phyloP scores from a whole-genome alignment of 2,329 filamentous ascomycete genomes.

The Myriosclerotinia duriaeana region DNA sequence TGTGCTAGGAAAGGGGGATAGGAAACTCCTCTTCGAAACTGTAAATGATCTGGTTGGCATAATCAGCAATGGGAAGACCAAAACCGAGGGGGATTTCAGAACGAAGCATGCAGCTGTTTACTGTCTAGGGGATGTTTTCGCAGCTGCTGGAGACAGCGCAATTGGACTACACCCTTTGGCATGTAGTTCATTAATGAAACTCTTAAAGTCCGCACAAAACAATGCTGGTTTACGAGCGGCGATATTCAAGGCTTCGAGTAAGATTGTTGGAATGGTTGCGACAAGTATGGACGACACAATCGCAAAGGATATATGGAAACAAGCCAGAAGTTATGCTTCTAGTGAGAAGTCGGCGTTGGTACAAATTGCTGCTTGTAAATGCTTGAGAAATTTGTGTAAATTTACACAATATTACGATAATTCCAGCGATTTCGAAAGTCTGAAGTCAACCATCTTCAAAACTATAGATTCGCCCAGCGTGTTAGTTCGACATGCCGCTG shows the following conservation, averaged over 20 bases:
- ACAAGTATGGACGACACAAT: constrained; percentile 78
- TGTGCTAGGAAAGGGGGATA: constrained; percentile 80
- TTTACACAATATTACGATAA: constrained; percentile 83
- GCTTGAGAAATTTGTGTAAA: constrained; percentile 70
- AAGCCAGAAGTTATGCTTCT: constrained; percentile 71
- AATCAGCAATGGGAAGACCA: constrained; percentile 69
- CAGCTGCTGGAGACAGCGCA: constrained; percentile 88
- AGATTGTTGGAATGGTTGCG: constrained; percentile 73
- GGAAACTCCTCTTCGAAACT: constrained; percentile 90
- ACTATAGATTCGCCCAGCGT: constrained; percentile 75
- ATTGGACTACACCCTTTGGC: constrained; percentile 77
- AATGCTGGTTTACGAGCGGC: constrained; percentile 81
- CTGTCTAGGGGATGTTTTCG: constrained; percentile 86
- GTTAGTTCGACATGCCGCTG: constrained; percentile 79
- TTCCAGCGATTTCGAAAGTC: constrained; percentile 82
- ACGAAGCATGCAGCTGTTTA: constrained; percentile 84
- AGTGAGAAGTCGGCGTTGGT: constrained; percentile 82
- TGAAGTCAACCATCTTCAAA: constrained; percentile 82
- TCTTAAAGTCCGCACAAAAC: constrained; percentile 74
- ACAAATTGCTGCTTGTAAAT: constrained; percentile 74
- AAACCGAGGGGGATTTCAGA: constrained; percentile 71
- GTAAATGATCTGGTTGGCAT: constrained; percentile 82
- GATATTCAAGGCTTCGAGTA: constrained; percentile 71
- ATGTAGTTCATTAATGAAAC: constrained; percentile 70
- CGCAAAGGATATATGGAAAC: constrained; percentile 92